Evolutionary conservation across 176 grass and related monocot species (phyloP).

Genomic region (Hyparrhenia diplandra): DNA sequence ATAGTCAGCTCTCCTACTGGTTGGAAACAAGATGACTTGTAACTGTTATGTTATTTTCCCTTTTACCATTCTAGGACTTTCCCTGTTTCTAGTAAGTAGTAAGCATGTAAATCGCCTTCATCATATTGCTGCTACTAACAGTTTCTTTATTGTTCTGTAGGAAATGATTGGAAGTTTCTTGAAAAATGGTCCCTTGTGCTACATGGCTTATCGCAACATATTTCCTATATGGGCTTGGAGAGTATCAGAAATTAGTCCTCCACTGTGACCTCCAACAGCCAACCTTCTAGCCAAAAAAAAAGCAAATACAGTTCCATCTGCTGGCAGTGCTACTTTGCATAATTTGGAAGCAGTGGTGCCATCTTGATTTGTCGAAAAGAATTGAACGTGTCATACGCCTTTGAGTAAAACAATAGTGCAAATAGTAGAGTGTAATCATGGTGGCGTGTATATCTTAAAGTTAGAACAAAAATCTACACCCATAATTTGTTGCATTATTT

Average conservation of each 20-base stretch:
- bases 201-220: slow-evolving; percentile 68
- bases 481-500: slow-evolving; percentile 1
- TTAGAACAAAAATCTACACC: neutral
- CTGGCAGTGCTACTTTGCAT: neutral
- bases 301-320: neutral
- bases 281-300: neutral
- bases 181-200: slow-evolving; percentile 56
- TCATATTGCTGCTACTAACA: slow-evolving; percentile 14
- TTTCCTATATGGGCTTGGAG: slow-evolving; percentile 86
- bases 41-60: neutral
- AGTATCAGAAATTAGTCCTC: slow-evolving; percentile 57
- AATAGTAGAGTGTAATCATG: slow-evolving; percentile 21
- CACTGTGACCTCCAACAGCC: neutral
- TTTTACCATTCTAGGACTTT: neutral
- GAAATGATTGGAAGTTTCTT: slow-evolving; percentile 73
- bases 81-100: neutral
- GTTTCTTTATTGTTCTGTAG: slow-evolving; percentile 23
- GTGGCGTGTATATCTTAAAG: neutral
- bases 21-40: neutral
- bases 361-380: neutral
- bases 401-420: slow-evolving; percentile 10
- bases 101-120: neutral
- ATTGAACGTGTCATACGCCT: neutral
- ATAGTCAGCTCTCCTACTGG: neutral
- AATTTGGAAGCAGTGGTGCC: neutral